Evolutionary conservation across 2,329 filamentous ascomycete species (phyloP).

Genomic region (Stromatinia cepivora): DNA sequence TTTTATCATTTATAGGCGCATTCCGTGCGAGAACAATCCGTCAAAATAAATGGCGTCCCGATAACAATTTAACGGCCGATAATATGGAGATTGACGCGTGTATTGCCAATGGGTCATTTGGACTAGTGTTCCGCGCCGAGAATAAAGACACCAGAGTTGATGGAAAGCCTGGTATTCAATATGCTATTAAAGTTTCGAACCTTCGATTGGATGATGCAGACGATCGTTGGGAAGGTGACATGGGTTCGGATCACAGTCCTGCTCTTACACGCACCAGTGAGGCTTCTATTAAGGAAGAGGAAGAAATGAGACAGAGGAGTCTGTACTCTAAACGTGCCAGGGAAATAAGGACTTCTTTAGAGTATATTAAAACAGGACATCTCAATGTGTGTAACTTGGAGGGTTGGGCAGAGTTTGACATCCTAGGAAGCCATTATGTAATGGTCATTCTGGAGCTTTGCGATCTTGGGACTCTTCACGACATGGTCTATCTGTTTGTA

Average conservation of each 20-base stretch:
- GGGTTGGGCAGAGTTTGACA: background rate
- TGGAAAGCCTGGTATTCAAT: background rate
- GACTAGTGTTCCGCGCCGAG: constrained; percentile 6
- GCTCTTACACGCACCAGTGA: background rate
- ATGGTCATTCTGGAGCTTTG: constrained; percentile 9
- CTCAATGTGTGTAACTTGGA: constrained; percentile 1
- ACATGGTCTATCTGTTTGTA: background rate
- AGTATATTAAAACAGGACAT: constrained; percentile 10
- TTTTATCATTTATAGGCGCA: background rate
- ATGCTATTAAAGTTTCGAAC: constrained; percentile 5
- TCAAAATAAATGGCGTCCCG: constrained; percentile 11
- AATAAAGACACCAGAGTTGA: constrained; percentile 7
- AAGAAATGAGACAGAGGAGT: background rate
- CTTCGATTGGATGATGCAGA: background rate
- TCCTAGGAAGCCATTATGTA: background rate
- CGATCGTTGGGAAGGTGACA: background rate
- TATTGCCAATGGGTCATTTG: constrained; percentile 9
- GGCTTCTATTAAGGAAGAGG: background rate
- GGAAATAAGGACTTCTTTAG: constrained; percentile 2
- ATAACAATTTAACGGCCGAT: background rate
- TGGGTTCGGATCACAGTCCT: constrained; percentile 10
- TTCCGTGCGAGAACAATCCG: background rate
- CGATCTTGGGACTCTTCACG: background rate
- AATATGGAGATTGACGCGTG: constrained; percentile 9
- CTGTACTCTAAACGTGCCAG: background rate